Evolutionary conservation across 192 early-diverging fungal species (phyloP).

Genomic region (Lunasporangiospora selenospora): DNA sequence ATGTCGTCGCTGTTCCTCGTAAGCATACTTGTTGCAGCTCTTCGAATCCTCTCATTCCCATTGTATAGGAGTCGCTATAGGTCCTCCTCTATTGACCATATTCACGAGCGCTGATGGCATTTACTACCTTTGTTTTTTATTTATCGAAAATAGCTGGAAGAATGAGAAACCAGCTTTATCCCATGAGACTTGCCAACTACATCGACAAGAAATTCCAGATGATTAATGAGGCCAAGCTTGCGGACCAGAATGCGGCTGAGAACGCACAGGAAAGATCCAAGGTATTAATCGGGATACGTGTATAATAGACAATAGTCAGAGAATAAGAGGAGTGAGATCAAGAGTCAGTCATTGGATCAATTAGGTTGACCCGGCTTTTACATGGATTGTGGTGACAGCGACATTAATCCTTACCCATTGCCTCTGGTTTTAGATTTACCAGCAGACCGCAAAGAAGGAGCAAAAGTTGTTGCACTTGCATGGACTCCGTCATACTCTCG

Average conservation of each 20-base stretch:
- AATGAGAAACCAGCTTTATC: slow-evolving; percentile 47
- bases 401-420: neutral
- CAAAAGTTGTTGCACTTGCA: slow-evolving; percentile 41
- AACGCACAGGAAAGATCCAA: slow-evolving; percentile 28
- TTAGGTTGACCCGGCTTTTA: neutral
- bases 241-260: slow-evolving; percentile 27
- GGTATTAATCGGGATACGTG: too few species aligned
- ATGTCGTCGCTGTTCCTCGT: slow-evolving; percentile 42
- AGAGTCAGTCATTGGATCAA: neutral
- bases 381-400: neutral
- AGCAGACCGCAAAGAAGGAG: slow-evolving; percentile 40
- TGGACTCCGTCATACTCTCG: slow-evolving; percentile 32
- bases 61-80: too few species aligned
- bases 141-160: slow-evolving; percentile 16
- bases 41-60: too few species aligned
- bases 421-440: slow-evolving; percentile 33
- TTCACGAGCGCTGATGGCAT: neutral
- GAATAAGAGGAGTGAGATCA: neutral
- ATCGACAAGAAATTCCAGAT: slow-evolving; percentile 35
- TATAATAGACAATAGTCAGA: neutral
- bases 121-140: neutral
- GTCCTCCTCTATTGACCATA: too few species aligned
- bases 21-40: slow-evolving; percentile 4
- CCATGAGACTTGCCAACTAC: slow-evolving; percentile 38
- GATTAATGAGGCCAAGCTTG: slow-evolving; percentile 12